These are phyloP conservation scores for Coleophoma crateriformis DNA, from an alignment of 2,329 filamentous ascomycete species.

Conservation along the genomic window DNA sequence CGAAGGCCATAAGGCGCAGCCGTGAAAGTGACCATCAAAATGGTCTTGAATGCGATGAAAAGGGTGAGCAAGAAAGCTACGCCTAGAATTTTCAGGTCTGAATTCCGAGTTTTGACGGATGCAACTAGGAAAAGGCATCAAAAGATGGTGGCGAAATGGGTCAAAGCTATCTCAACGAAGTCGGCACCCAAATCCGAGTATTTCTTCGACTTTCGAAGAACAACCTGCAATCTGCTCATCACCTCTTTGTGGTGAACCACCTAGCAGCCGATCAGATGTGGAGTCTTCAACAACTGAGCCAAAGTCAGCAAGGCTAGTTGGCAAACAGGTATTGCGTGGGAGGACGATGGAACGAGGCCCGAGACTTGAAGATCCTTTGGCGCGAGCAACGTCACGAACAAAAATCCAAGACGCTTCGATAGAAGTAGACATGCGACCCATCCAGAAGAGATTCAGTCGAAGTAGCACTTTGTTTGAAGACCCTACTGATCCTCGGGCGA, in stretches of 20 bases:
- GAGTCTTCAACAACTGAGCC: neutral
- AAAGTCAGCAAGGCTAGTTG: neutral
- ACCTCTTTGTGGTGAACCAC: neutral
- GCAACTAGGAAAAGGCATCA: no score
- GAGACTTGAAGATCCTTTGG: conserved; percentile 17
- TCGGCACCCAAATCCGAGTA: no score
- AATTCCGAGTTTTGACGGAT: no score
- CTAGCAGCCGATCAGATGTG: neutral
- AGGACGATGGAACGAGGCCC: conserved; percentile 13
- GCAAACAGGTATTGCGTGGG: conserved; percentile 13
- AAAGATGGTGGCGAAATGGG: no score
- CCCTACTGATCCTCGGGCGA: conserved; percentile 17
- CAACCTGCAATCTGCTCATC: neutral
- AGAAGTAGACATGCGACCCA: conserved; percentile 16
- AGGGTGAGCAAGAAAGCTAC: no score
- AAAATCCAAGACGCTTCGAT: conserved; percentile 15
- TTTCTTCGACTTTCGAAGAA: neutral
- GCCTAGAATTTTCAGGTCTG: no score
- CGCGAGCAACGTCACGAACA: conserved; percentile 18
- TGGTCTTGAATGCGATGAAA: no score
- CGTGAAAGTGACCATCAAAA: neutral
- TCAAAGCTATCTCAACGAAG: no score
- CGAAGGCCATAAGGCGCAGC: neutral
- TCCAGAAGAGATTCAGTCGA: conserved; percentile 17
- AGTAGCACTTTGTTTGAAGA: conserved; percentile 23